Conservation (phyloP, 768 basidiomycete genomes). For the Chalciporus piperatus region DNA sequence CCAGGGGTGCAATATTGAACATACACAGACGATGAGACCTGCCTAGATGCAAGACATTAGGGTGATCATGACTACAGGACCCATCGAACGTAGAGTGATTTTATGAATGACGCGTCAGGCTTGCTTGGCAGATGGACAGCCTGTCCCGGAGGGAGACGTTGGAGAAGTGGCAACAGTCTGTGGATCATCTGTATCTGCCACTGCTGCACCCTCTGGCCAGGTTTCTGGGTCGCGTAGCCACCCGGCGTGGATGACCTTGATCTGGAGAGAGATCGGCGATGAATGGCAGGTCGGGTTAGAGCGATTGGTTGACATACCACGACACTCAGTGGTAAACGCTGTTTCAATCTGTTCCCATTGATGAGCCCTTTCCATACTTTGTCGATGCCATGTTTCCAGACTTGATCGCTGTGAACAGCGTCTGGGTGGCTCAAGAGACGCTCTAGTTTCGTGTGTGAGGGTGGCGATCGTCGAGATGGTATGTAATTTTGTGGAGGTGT, state of each 20-base stretch:
- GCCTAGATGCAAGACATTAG: neutral
- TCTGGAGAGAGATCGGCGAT: constrained; percentile 39
- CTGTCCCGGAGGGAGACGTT: neutral
- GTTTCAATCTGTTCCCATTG: constrained; percentile 56
- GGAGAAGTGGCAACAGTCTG: neutral
- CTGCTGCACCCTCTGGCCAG: constrained; percentile 64
- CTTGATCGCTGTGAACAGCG: constrained; percentile 46
- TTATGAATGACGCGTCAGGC: neutral
- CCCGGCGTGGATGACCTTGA: constrained; percentile 68
- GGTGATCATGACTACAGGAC: neutral
- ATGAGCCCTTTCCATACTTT: constrained; percentile 63
- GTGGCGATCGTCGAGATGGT: constrained; percentile 29
- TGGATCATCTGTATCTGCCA: constrained; percentile 62
- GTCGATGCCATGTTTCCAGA: constrained; percentile 57
- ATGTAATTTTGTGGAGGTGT: constrained; percentile 21
- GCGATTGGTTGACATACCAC: constrained; percentile 47
- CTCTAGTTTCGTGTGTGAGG: constrained; percentile 49
- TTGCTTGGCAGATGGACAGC: constrained; percentile 1
- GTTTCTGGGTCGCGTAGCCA: constrained; percentile 72
- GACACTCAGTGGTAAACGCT: constrained; percentile 57
- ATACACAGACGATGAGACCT: constrained; percentile 2
- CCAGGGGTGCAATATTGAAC: neutral
- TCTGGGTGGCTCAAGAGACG: constrained; percentile 45
- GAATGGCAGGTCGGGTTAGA: constrained; percentile 1
- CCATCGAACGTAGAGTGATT: neutral